Percentiles rank a stretch among this genome's conserved stretches.
phyloP scores from a whole-genome alignment of 176 grass and related monocot genomes.

The Leersia perrieri region DNA sequence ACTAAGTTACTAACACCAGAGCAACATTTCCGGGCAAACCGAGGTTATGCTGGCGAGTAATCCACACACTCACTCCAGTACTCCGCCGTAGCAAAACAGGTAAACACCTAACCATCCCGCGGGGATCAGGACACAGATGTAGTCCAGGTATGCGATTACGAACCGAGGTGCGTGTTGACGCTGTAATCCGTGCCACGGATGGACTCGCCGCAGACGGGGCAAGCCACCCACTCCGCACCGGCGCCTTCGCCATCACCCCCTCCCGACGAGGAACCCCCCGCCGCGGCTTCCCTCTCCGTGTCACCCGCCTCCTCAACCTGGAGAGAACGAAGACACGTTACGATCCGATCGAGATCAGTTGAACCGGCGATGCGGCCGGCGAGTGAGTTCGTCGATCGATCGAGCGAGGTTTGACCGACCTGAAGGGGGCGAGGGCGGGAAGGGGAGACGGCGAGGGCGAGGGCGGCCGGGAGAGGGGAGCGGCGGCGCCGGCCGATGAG shows the following conservation, averaged over 20 bases:
- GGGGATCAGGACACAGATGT: background rate
- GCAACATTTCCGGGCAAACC: background rate
- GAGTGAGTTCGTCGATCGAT: background rate
- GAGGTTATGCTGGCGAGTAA: too few relatives aligned
- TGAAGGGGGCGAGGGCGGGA: background rate
- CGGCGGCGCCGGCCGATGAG: slow-evolving; percentile 76
- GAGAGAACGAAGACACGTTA: background rate
- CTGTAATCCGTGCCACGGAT: slow-evolving; percentile 63
- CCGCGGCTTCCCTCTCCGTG: background rate
- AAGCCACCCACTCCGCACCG: slow-evolving; percentile 53
- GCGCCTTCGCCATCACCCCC: background rate
- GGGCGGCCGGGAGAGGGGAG: slow-evolving; percentile 35
- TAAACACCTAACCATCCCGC: background rate
- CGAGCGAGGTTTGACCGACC: slow-evolving; percentile 18
- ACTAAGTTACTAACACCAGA: too few relatives aligned
- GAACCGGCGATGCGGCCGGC: background rate
- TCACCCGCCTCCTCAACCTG: slow-evolving; percentile 10
- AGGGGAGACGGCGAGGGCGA: slow-evolving; percentile 24
- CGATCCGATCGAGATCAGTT: background rate
- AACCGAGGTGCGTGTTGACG: slow-evolving; percentile 80
- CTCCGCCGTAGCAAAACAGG: background rate
- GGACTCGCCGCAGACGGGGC: slow-evolving; percentile 71
- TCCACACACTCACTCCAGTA: background rate
- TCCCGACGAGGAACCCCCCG: slow-evolving; percentile 2
- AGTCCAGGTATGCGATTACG: background rate